Evolutionary conservation across 2,329 filamentous ascomycete genomes (phyloP).

Genomic region (Delphinella strobiligena): DNA sequence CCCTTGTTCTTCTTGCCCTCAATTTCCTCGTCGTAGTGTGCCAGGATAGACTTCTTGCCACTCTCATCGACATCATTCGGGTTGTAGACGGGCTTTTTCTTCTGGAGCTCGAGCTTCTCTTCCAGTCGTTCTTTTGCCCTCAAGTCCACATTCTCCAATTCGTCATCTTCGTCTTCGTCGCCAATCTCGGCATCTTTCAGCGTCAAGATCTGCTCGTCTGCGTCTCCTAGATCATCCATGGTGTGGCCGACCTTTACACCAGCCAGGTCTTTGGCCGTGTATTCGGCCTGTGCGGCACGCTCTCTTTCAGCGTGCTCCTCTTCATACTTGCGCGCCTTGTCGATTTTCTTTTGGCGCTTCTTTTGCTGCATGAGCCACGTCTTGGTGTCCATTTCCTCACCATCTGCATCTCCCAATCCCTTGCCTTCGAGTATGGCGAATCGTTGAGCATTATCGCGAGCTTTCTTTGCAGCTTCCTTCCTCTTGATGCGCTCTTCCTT

Average conservation of each 20-base stretch:
- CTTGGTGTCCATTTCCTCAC: conserved; percentile 60
- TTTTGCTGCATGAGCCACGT: conserved; percentile 82
- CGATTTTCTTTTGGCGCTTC: conserved; percentile 87
- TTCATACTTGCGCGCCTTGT: conserved; percentile 54
- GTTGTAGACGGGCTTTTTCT: conserved; percentile 81
- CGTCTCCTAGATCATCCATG: conserved; percentile 62
- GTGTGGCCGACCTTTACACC: conserved; percentile 91
- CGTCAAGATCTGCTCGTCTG: conserved; percentile 74
- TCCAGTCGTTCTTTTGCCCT: conserved; percentile 59
- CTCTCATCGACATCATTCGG: conserved; percentile 59
- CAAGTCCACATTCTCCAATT: conserved; percentile 67
- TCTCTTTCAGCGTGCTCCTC: conserved; percentile 66
- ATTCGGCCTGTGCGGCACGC: conserved; percentile 57
- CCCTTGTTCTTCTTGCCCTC: conserved; percentile 77
- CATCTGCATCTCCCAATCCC: conserved; percentile 66
- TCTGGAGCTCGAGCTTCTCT: conserved; percentile 75
- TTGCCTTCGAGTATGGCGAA: conserved; percentile 66
- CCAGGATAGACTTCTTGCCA: conserved; percentile 56
- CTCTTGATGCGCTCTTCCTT: conserved; percentile 71
- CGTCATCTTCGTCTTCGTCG: conserved; percentile 70
- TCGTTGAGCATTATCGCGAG: conserved; percentile 71
- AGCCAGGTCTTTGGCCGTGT: conserved; percentile 74
- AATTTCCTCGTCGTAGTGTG: conserved; percentile 94
- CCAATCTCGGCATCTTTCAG: conserved; percentile 88
- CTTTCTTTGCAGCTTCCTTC: conserved; percentile 73